Conservation (phyloP, 2,329 filamentous ascomycete genomes). For the Cadophora gregata region DNA sequence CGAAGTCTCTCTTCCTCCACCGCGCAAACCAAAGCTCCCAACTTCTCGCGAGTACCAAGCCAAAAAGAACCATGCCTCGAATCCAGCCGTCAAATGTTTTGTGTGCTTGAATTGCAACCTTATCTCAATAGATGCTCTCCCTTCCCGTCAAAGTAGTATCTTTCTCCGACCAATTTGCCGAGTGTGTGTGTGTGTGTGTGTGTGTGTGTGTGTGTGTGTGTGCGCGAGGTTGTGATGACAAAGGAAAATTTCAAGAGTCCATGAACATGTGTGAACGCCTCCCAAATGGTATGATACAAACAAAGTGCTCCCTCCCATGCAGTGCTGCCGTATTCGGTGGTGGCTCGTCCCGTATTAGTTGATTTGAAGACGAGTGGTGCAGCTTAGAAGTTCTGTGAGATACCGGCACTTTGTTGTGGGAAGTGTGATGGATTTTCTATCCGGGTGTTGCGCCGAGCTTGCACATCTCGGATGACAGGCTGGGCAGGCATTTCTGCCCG, state of each 20-base stretch:
- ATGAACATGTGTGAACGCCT: slow-evolving; percentile 16
- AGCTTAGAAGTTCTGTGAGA: slow-evolving; percentile 90
- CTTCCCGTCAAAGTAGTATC: slow-evolving; percentile 15
- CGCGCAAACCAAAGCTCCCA: slow-evolving; percentile 8
- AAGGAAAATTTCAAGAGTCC: slow-evolving; percentile 18
- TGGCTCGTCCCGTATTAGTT: slow-evolving; percentile 25
- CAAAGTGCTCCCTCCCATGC: slow-evolving; percentile 15
- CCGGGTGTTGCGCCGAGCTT: slow-evolving; percentile 88
- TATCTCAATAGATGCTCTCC: slow-evolving; percentile 24
- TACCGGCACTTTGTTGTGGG: slow-evolving; percentile 91
- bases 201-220: slow-evolving; percentile 17
- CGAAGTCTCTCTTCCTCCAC: slow-evolving; percentile 7
- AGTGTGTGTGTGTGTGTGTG: slow-evolving; percentile 18
- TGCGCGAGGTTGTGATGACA: slow-evolving; percentile 16
- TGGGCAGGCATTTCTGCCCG: slow-evolving; percentile 58
- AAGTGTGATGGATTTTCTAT: slow-evolving; percentile 92
- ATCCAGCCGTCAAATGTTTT: slow-evolving; percentile 29
- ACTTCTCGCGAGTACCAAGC: slow-evolving; percentile 17
- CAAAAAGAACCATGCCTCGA: slow-evolving; percentile 15
- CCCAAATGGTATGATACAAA: slow-evolving; percentile 20
- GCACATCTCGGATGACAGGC: slow-evolving; percentile 91
- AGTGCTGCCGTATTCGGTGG: slow-evolving; percentile 18
- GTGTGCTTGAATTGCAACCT: slow-evolving; percentile 22
- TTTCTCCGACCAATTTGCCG: slow-evolving; percentile 10
- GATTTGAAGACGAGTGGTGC: slow-evolving; percentile 26